Evolutionary conservation across 495 filamentous ascomycete species (phyloP).

Genomic region (Glonium stellatum): DNA sequence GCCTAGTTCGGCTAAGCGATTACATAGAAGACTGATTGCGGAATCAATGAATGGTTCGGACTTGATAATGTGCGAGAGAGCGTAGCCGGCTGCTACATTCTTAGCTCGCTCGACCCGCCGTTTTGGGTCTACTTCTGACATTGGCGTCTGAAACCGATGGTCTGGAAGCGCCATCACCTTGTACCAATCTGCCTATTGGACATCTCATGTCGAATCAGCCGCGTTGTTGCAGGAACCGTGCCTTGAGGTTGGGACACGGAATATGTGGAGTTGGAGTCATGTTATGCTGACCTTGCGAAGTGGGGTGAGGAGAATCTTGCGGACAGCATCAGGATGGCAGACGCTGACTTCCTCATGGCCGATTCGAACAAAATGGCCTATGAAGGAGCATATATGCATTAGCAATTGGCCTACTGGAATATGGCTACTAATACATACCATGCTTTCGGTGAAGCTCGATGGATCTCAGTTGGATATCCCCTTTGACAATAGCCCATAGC

Average conservation of each 20-base stretch:
- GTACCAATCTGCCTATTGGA: slow-evolving; percentile 23
- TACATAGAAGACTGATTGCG: slow-evolving; percentile 32
- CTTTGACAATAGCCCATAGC: slow-evolving; percentile 36
- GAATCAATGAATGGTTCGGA: slow-evolving; percentile 38
- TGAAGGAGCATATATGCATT: no score
- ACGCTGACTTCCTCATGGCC: slow-evolving; percentile 45
- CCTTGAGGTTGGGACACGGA: slow-evolving; percentile 31
- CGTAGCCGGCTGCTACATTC: slow-evolving; percentile 37
- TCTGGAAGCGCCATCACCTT: slow-evolving; percentile 38
- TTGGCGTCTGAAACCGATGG: slow-evolving; percentile 40
- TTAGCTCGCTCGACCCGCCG: slow-evolving; percentile 34
- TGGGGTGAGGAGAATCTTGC: slow-evolving; percentile 20
- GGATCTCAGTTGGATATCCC: slow-evolving; percentile 37
- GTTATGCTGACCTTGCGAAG: slow-evolving; percentile 33
- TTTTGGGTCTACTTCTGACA: slow-evolving; percentile 39
- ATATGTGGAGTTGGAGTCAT: not conserved
- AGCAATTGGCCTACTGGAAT: not conserved
- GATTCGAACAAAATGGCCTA: slow-evolving; percentile 45
- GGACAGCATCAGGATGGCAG: slow-evolving; percentile 42
- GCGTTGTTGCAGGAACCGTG: slow-evolving; percentile 23
- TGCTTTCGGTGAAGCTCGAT: slow-evolving; percentile 40
- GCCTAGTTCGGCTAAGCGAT: slow-evolving; percentile 32
- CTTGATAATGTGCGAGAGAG: slow-evolving; percentile 40
- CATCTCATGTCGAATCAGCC: no score
- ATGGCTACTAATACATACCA: no score